Evolutionary conservation across 805 yeast genomes (phyloP).

Genomic region (Metschnikowia gruessii): DNA sequence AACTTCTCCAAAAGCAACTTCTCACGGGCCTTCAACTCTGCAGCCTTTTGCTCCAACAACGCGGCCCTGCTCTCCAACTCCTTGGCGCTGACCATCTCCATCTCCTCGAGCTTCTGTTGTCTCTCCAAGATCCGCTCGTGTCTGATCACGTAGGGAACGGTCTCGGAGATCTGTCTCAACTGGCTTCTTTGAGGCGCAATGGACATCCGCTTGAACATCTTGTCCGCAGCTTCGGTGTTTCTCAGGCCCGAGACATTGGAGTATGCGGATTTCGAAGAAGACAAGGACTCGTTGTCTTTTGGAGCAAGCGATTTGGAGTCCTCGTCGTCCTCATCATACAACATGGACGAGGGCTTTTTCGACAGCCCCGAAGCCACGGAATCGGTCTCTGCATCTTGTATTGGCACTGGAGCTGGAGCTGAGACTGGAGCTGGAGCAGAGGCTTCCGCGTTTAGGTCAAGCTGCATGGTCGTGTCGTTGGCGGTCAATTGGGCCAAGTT

Average conservation of each 20-base stretch:
- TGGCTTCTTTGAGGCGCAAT: constrained; percentile 56
- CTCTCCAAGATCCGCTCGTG: constrained; percentile 73
- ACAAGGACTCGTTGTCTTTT: constrained; percentile 28
- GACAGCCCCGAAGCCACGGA: constrained; percentile 23
- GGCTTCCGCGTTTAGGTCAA: constrained; percentile 8
- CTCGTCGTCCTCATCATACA: constrained; percentile 28
- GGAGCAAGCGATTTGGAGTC: constrained; percentile 25
- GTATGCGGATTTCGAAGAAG: constrained; percentile 31
- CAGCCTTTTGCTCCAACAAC: constrained; percentile 71
- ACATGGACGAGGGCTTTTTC: constrained; percentile 34
- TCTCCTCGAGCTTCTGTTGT: constrained; percentile 73
- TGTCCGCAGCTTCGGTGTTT: constrained; percentile 21
- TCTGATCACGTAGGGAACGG: constrained; percentile 78
- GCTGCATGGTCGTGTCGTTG: constrained; percentile 15
- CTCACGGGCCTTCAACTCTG: constrained; percentile 66
- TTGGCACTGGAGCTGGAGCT: not conserved
- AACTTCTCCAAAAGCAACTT: constrained; percentile 46
- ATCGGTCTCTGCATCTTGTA: too few species aligned
- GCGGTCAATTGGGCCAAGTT: constrained; percentile 53
- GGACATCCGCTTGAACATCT: constrained; percentile 40
- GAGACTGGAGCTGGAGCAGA: too few species aligned
- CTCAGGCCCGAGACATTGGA: constrained; percentile 21
- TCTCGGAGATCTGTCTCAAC: constrained; percentile 73
- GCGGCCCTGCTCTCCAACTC: constrained; percentile 75
- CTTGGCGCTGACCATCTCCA: constrained; percentile 74